Conservation (phyloP, 1,284 basidiomycete genomes). For the Heterobasidion parviporum region DNA sequence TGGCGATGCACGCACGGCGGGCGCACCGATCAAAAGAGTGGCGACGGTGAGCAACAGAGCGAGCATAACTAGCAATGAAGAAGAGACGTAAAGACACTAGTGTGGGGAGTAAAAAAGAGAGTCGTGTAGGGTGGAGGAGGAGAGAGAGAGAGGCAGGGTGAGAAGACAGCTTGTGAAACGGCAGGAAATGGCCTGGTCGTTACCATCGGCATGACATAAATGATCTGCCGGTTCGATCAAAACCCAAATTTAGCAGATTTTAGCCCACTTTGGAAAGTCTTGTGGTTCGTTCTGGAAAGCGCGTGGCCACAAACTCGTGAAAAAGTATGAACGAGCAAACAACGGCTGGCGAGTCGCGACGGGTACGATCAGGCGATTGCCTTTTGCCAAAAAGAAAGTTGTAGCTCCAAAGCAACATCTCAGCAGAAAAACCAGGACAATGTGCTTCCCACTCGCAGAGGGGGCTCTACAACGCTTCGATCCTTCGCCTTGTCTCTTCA, state of each 20-base stretch:
- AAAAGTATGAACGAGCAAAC: neutral
- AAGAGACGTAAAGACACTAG: neutral
- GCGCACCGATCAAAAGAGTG: slow-evolving; percentile 46
- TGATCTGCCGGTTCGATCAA: too few species aligned
- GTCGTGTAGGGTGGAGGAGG: neutral
- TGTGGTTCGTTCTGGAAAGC: neutral
- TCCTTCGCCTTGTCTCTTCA: slow-evolving; percentile 42
- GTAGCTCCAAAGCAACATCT: neutral
- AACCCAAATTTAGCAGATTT: neutral
- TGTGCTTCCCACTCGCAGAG: neutral
- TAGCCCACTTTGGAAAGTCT: neutral
- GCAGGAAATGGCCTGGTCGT: neutral
- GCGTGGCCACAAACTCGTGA: too few species aligned
- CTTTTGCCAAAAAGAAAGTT: too few species aligned
- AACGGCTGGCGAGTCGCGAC: neutral
- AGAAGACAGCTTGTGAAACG: neutral
- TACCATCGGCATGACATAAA: neutral
- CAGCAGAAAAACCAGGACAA: neutral
- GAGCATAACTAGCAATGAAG: slow-evolving; percentile 24
- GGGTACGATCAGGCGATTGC: too few species aligned
- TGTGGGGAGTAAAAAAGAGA: neutral
- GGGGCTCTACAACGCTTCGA: slow-evolving; percentile 27
- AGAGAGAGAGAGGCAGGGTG: neutral
- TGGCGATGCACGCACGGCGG: slow-evolving; percentile 36
- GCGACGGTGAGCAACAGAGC: slow-evolving; percentile 33